A percentile compares a stretch with the other conserved stretches of the same genome.
phyloP scores from a whole-genome alignment of 2,329 filamentous ascomycete genomes.

The Blastomyces parvus region DNA sequence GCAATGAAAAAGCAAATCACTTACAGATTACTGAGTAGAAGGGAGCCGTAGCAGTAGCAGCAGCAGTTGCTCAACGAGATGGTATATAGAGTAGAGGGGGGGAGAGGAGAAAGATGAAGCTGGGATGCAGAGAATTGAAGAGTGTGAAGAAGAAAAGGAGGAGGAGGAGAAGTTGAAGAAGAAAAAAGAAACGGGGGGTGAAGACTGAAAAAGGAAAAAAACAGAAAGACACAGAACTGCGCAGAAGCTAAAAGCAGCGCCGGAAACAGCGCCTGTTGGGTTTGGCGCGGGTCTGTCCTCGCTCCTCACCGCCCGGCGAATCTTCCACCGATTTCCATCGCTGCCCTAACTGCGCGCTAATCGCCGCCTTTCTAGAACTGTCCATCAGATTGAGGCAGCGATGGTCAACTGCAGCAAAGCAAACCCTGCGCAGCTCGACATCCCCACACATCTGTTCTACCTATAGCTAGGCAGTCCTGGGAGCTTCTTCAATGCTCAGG shows the following conservation, averaged over 20 bases:
- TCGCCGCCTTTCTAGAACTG: neutral
- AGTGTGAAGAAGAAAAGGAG: slow-evolving; percentile 9
- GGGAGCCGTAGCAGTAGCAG: slow-evolving; percentile 1
- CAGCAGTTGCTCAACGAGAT: slow-evolving; percentile 8
- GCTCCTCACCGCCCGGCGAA: too few species aligned
- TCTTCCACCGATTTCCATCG: slow-evolving; percentile 19
- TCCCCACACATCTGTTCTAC: too few species aligned
- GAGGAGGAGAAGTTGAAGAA: slow-evolving; percentile 14
- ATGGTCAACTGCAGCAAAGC: too few species aligned
- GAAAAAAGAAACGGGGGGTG: slow-evolving; percentile 13
- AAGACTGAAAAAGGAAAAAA: slow-evolving; percentile 16
- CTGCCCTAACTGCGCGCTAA: slow-evolving; percentile 7
- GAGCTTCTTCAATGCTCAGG: too few species aligned
- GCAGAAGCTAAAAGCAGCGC: slow-evolving; percentile 11
- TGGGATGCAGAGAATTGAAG: neutral
- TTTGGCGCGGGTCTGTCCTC: too few species aligned
- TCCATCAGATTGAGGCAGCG: too few species aligned
- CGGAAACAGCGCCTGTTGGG: too few species aligned
- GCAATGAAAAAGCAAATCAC: too few species aligned
- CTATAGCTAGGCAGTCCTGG: too few species aligned
- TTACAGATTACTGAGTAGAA: slow-evolving; percentile 10
- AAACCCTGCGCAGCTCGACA: too few species aligned
- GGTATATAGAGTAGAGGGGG: slow-evolving; percentile 12
- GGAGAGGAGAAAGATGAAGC: neutral
- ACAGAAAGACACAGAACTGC: slow-evolving; percentile 15